These are phyloP conservation scores for Casuarina cunninghamiana DNA, from an alignment of 306 rosid species.

Conservation along the genomic window DNA sequence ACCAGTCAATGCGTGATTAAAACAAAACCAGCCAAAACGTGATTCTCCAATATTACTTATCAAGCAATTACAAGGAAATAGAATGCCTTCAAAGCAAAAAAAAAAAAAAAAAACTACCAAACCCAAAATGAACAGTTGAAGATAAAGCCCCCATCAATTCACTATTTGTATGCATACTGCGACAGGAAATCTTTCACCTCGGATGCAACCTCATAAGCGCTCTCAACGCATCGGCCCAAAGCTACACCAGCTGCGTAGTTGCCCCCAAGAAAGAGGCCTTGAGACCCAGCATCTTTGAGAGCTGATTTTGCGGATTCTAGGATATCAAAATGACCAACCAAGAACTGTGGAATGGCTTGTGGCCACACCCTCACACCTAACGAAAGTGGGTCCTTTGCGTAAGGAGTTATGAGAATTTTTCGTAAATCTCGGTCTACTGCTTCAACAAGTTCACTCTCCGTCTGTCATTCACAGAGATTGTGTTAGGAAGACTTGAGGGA, in stretches of 20 bases:
- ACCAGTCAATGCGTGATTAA: not conserved
- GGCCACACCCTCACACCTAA: conserved; percentile 91
- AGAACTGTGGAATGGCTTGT: conserved; percentile 94
- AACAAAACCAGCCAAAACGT: not conserved
- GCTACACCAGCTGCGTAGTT: conserved; percentile 93
- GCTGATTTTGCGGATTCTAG: conserved; percentile 72
- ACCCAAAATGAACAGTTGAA: conserved; percentile 9
- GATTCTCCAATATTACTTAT: too few species aligned
- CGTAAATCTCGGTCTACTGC: conserved; percentile 88
- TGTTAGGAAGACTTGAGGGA: conserved; percentile 18
- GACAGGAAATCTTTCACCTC: conserved; percentile 68
- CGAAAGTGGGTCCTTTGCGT: conserved; percentile 58
- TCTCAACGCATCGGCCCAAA: conserved; percentile 96
- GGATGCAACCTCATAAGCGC: conserved; percentile 82
- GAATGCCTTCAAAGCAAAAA: conserved; percentile 12
- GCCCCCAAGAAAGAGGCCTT: conserved; percentile 87
- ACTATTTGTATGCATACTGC: conserved; percentile 53
- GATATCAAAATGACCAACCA: conserved; percentile 84
- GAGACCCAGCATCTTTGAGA: conserved; percentile 55
- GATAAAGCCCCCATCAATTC: conserved; percentile 11
- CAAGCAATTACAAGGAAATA: conserved; percentile 9
- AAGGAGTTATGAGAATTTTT: conserved; percentile 69
- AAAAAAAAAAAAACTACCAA: conserved; percentile 20
- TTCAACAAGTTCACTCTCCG: conserved; percentile 70
- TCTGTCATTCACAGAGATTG: conserved; percentile 45